phyloP scores from a whole-genome alignment of 2,329 filamentous ascomycete genomes.

The Ophiocordyceps robertsii region DNA sequence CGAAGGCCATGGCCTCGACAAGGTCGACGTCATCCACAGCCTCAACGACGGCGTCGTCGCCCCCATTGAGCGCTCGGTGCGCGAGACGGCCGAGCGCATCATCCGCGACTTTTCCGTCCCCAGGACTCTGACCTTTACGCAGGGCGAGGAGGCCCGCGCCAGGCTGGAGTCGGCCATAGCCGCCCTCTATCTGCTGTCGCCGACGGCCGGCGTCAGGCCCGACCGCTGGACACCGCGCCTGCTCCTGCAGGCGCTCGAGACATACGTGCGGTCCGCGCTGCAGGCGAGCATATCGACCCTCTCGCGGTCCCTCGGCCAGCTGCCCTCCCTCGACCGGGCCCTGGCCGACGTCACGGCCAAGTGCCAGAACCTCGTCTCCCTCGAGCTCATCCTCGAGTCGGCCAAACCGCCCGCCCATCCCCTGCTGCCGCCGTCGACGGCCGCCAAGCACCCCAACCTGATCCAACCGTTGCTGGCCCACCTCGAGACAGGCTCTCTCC shows the following conservation, averaged over 20 bases:
- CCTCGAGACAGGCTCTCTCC: constrained; percentile 78
- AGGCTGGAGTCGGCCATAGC: constrained; percentile 61
- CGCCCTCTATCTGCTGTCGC: constrained; percentile 71
- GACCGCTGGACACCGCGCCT: constrained; percentile 53
- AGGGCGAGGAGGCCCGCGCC: constrained; percentile 61
- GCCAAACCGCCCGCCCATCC: constrained; percentile 59
- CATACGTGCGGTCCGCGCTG: constrained; percentile 68
- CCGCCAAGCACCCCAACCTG: constrained; percentile 34
- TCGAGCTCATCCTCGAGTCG: constrained; percentile 63
- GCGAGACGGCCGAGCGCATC: constrained; percentile 61
- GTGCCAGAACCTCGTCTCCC: constrained; percentile 82
- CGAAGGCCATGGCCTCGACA: constrained; percentile 64
- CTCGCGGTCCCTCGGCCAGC: constrained; percentile 59
- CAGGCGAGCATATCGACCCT: constrained; percentile 67
- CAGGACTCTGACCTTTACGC: constrained; percentile 42
- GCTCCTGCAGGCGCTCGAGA: constrained; percentile 63
- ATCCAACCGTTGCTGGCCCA: constrained; percentile 59
- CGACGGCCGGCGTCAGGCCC: constrained; percentile 37
- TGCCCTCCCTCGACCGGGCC: constrained; percentile 71
- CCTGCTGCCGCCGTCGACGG: constrained; percentile 31
- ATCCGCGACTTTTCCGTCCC: constrained; percentile 71
- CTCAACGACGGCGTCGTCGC: constrained; percentile 56
- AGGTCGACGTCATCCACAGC: constrained; percentile 57
- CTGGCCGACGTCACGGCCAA: constrained; percentile 68
- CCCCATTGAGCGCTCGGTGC: constrained; percentile 62